phyloP scores from a whole-genome alignment of 2,329 filamentous ascomycete genomes.

The Penicillium sp. region DNA sequence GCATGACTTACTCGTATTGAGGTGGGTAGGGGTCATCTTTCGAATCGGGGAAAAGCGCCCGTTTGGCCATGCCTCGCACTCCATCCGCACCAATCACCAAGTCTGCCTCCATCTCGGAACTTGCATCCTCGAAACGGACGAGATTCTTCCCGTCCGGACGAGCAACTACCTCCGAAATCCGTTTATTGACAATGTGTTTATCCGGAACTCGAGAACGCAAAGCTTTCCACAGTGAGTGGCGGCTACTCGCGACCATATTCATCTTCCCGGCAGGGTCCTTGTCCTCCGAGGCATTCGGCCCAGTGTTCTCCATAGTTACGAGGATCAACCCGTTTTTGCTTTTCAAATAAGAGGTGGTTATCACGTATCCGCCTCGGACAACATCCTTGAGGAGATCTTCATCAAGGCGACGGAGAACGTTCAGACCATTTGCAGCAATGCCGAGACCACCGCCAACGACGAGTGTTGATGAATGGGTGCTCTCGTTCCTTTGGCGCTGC shows the following conservation, averaged over 20 bases:
- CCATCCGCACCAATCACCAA: slow-evolving; percentile 47
- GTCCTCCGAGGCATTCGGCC: slow-evolving; percentile 1
- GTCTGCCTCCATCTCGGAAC: slow-evolving; percentile 35
- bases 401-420: slow-evolving; percentile 39
- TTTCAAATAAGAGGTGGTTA: slow-evolving; percentile 32
- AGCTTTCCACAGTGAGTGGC: slow-evolving; percentile 40
- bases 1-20: slow-evolving; percentile 38
- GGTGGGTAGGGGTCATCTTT: slow-evolving; percentile 37
- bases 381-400: slow-evolving; percentile 34
- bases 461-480: slow-evolving; percentile 34
- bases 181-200: slow-evolving; percentile 33
- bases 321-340: slow-evolving; percentile 37
- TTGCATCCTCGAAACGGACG: slow-evolving; percentile 37
- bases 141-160: slow-evolving; percentile 24
- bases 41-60: slow-evolving; percentile 36
- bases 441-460: slow-evolving; percentile 41
- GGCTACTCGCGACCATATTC: slow-evolving; percentile 37
- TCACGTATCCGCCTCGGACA: slow-evolving; percentile 35
- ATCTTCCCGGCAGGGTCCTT: slow-evolving; percentile 13
- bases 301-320: slow-evolving; percentile 20
- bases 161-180: slow-evolving; percentile 30
- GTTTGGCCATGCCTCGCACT: slow-evolving; percentile 37
- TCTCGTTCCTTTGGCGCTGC: slow-evolving; percentile 12
- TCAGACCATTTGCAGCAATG: slow-evolving; percentile 41
- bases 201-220: slow-evolving; percentile 38